Evolutionary conservation across 2,329 filamentous ascomycete species (phyloP).

Genomic region (Fusarium sp.): DNA sequence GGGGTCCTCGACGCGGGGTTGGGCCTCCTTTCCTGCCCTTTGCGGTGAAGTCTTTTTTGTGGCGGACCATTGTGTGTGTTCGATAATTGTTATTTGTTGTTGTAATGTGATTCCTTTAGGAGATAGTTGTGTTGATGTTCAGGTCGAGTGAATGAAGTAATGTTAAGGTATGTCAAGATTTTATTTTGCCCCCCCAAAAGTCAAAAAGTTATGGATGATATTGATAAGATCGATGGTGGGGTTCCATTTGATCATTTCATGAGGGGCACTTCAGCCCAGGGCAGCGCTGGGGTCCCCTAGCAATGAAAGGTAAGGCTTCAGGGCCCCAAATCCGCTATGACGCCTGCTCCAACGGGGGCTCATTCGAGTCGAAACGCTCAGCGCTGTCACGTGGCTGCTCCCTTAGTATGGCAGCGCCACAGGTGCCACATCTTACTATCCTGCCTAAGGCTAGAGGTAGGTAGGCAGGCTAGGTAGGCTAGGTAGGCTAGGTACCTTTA

Average conservation of each 20-base stretch:
- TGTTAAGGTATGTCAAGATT: slow-evolving; percentile 10
- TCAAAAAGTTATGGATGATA: slow-evolving; percentile 19
- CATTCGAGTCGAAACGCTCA: background rate
- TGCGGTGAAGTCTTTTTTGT: slow-evolving; percentile 88
- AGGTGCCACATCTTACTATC: slow-evolving; percentile 8
- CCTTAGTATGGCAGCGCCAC: slow-evolving; percentile 7
- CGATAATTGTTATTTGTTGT: background rate
- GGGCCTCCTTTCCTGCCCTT: slow-evolving; percentile 79
- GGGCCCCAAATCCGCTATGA: slow-evolving; percentile 12
- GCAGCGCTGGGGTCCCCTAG: slow-evolving; percentile 22
- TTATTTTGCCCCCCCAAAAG: slow-evolving; percentile 22
- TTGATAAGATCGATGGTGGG: slow-evolving; percentile 36
- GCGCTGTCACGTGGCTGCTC: slow-evolving; percentile 9
- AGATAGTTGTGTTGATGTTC: background rate
- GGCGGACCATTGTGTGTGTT: slow-evolving; percentile 80
- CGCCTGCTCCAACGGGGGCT: slow-evolving; percentile 16
- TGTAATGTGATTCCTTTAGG: background rate
- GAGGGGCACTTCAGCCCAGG: slow-evolving; percentile 31
- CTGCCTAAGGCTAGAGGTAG: background rate
- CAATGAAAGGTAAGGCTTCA: slow-evolving; percentile 7
- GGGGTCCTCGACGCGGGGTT: slow-evolving; percentile 67
- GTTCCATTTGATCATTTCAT: slow-evolving; percentile 18
- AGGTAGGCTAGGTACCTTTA: background rate
- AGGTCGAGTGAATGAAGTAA: background rate
- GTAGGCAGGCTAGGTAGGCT: too few relatives aligned